A percentile compares a stretch with the other conserved stretches of the same genome.
phyloP scores from a whole-genome alignment of 495 filamentous ascomycete genomes.

The Penicillium cataractarum region DNA sequence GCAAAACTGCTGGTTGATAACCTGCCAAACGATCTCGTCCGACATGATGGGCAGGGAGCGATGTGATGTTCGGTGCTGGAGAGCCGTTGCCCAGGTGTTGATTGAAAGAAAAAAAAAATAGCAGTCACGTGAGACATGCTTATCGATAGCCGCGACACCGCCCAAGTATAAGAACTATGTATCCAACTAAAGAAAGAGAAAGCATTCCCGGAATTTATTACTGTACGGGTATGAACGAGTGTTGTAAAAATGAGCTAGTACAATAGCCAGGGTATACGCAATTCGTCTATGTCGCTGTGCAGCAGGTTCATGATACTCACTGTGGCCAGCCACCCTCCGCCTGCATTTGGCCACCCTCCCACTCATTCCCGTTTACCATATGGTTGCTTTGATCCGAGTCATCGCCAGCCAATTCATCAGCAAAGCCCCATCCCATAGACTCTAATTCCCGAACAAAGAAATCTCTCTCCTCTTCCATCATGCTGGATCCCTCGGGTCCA shows the following conservation, averaged over 20 bases:
- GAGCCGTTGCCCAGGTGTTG: conserved; percentile 27
- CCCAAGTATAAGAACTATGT: too few relatives aligned
- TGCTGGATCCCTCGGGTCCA: conserved; percentile 54
- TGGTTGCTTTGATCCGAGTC: conserved; percentile 52
- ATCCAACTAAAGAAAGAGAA: not conserved
- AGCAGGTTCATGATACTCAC: conserved; percentile 3
- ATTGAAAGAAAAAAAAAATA: conserved; percentile 43
- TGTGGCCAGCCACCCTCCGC: conserved; percentile 45
- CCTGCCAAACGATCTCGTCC: conserved; percentile 97
- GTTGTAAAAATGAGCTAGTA: not conserved
- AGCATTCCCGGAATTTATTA: not conserved
- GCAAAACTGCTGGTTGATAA: conserved; percentile 96
- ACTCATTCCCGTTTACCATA: conserved; percentile 47
- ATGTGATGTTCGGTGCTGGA: conserved; percentile 20
- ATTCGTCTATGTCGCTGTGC: conserved; percentile 8
- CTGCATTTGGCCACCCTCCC: conserved; percentile 50
- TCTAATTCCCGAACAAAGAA: conserved; percentile 91
- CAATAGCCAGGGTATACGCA: conserved; percentile 20
- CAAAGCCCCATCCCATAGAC: conserved; percentile 68
- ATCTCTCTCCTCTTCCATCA: conserved; percentile 78
- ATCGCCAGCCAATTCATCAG: conserved; percentile 41
- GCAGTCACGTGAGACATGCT: conserved; percentile 36
- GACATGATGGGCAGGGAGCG: conserved; percentile 49
- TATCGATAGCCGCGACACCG: conserved; percentile 38
- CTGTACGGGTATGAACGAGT: not conserved